Evolutionary conservation across 2,329 filamentous ascomycete genomes (phyloP).

Genomic region (Didymella arachidicola): DNA sequence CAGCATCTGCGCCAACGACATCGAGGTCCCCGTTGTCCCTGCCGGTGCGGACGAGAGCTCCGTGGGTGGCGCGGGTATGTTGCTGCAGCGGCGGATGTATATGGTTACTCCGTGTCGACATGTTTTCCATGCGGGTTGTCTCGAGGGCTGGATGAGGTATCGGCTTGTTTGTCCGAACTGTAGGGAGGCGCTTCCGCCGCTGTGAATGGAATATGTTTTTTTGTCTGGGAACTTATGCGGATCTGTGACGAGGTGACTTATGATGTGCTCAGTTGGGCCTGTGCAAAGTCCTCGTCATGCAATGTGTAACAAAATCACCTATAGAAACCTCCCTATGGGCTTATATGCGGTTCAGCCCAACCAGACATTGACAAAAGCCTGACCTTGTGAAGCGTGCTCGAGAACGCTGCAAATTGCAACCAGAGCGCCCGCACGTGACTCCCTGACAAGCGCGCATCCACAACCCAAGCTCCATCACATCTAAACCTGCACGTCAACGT

Average conservation of each 20-base stretch:
- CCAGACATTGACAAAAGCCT: background rate
- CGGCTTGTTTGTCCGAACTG: conserved; percentile 94
- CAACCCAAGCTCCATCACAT: background rate
- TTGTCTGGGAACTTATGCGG: no score
- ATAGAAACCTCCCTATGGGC: no score
- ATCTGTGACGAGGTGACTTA: no score
- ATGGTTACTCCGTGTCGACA: conserved; percentile 98
- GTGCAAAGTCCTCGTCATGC: no score
- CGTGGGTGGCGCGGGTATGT: conserved; percentile 58
- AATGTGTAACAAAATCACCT: no score
- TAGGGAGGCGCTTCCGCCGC: conserved; percentile 83
- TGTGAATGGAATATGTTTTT: conserved; percentile 59
- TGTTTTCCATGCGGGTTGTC: conserved; percentile 89
- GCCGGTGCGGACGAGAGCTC: conserved; percentile 46
- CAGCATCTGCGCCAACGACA: conserved; percentile 89
- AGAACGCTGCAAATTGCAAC: background rate
- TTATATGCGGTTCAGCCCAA: background rate
- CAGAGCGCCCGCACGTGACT: background rate
- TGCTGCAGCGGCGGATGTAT: conserved; percentile 82
- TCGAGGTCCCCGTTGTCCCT: conserved; percentile 84
- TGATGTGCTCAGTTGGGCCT: no score
- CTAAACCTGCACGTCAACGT: background rate
- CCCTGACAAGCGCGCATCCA: background rate
- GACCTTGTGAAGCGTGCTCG: background rate
- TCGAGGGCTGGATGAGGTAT: conserved; percentile 97